phyloP scores from a whole-genome alignment of 768 basidiomycete genomes.

The Scleroderma bovista region DNA sequence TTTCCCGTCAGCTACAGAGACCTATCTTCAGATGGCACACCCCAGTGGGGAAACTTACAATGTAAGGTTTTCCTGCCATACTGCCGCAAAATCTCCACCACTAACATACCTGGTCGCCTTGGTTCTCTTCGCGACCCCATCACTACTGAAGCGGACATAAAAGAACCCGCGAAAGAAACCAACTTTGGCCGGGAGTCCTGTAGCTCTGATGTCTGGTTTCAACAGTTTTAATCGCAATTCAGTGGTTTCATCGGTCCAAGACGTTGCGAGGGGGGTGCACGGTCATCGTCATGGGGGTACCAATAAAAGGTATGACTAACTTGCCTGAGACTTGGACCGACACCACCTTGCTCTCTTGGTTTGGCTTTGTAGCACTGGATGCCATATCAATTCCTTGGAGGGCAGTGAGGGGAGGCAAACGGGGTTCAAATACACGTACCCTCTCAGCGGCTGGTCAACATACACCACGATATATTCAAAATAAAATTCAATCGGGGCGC shows the following conservation, averaged over 20 bases:
- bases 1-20: background rate
- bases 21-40: background rate
- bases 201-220: slow-evolving; percentile 27
- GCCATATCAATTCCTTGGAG: background rate
- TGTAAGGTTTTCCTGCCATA: slow-evolving; percentile 22
- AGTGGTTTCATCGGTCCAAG: no score
- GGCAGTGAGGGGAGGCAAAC: background rate
- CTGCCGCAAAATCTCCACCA: slow-evolving; percentile 23
- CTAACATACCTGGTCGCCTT: slow-evolving; percentile 21
- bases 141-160: slow-evolving; percentile 25
- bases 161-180: slow-evolving; percentile 25
- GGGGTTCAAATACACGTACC: slow-evolving; percentile 1
- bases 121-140: slow-evolving; percentile 21
- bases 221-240: no score
- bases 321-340: slow-evolving; percentile 25
- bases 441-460: background rate
- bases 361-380: slow-evolving; percentile 1
- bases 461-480: background rate
- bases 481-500: background rate
- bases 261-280: no score
- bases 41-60: slow-evolving; percentile 13
- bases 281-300: no score
- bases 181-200: slow-evolving; percentile 27
- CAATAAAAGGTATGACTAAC: background rate
- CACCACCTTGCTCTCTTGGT: slow-evolving; percentile 13